phyloP scores from a whole-genome alignment of 1,284 basidiomycete genomes.

The Melampsora americana region DNA sequence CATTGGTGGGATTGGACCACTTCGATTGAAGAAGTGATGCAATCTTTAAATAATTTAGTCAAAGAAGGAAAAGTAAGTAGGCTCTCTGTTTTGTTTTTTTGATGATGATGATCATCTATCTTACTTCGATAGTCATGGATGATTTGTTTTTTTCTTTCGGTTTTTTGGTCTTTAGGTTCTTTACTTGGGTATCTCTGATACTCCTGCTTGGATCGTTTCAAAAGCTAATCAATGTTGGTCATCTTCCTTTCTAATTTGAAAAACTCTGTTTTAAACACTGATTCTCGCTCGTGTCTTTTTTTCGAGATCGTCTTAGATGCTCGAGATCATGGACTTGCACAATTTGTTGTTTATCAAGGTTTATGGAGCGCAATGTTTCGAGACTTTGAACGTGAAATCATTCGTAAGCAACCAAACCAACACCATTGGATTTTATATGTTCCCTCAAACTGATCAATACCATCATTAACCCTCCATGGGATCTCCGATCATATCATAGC shows the following conservation, averaged over 20 bases:
- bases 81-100: too few relatives aligned
- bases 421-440: slow-evolving; percentile 37
- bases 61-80: slow-evolving; percentile 54
- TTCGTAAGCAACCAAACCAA: background rate
- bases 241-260: background rate
- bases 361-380: slow-evolving; percentile 58
- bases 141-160: too few relatives aligned
- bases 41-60: slow-evolving; percentile 59
- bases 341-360: slow-evolving; percentile 64
- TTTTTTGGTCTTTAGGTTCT: slow-evolving; percentile 53
- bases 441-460: background rate
- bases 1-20: slow-evolving; percentile 62
- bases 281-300: background rate
- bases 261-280: background rate
- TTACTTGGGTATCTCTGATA: slow-evolving; percentile 58
- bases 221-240: slow-evolving; percentile 58
- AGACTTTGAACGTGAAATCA: background rate
- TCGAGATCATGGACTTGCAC: slow-evolving; percentile 58
- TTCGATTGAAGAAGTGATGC: slow-evolving; percentile 62
- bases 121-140: too few relatives aligned
- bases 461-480: background rate
- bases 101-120: too few relatives aligned
- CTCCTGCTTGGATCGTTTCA: slow-evolving; percentile 62
- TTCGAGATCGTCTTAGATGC: slow-evolving; percentile 54
- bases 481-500: background rate